Conservation (phyloP, 345 rosid species). For the Ceriops decandra region DNA sequence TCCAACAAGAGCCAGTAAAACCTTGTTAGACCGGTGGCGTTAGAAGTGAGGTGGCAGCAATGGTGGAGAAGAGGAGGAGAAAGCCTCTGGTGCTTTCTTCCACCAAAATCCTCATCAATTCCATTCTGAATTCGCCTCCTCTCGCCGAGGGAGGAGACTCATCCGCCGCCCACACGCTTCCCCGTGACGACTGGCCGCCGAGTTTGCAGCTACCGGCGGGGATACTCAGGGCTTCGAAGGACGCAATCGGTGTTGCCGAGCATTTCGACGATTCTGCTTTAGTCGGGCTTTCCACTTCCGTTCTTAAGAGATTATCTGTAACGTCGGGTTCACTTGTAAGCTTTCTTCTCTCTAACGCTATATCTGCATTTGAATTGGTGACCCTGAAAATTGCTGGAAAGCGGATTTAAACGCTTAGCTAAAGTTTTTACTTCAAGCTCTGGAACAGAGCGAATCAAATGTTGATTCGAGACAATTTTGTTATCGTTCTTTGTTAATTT, state of each 20-base stretch:
- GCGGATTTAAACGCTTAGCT: too few species aligned
- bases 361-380: neutral
- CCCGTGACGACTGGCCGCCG: constrained; percentile 16
- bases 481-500: neutral
- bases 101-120: constrained; percentile 57
- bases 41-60: neutral
- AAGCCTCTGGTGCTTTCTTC: constrained; percentile 80
- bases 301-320: constrained; percentile 58
- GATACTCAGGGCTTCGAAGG: constrained; percentile 50
- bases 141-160: constrained; percentile 14
- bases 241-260: constrained; percentile 24
- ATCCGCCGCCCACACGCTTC: constrained; percentile 1
- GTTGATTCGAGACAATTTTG: neutral
- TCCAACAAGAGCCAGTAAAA: too few species aligned
- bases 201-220: constrained; percentile 52
- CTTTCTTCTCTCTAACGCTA: neutral
- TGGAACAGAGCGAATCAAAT: too few species aligned
- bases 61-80: constrained; percentile 43
- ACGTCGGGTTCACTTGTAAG: constrained; percentile 78
- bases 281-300: constrained; percentile 61
- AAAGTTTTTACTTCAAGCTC: too few species aligned
- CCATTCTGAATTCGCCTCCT: constrained; percentile 45
- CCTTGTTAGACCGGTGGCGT: too few species aligned
- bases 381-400: neutral
- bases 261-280: constrained; percentile 58